A percentile compares a stretch with the other conserved stretches of the same genome.
phyloP scores from a whole-genome alignment of 192 early-diverging fungal genomes.

The Dissophora ornata region DNA sequence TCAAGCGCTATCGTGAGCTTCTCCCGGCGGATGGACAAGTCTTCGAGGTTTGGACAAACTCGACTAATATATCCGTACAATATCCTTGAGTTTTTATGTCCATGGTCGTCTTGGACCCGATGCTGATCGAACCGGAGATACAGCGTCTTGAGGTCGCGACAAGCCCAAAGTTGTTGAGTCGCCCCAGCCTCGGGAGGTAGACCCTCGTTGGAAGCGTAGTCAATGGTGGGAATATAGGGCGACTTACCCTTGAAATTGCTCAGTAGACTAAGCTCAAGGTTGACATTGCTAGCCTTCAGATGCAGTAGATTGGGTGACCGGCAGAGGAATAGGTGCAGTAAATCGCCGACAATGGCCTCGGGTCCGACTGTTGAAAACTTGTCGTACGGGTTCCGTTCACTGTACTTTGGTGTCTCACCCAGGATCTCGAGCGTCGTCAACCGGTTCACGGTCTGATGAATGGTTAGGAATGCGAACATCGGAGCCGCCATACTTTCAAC shows the following conservation, averaged over 20 bases:
- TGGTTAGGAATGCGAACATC: not conserved
- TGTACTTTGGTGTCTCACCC: not conserved
- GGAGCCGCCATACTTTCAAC: not conserved
- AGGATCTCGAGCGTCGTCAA: conserved; percentile 1
- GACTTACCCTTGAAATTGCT: not conserved
- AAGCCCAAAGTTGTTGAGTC: not conserved
- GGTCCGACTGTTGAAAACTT: not conserved
- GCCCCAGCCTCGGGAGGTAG: not conserved
- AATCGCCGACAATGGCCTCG: not conserved
- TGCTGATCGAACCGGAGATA: not conserved
- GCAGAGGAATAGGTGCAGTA: not conserved
- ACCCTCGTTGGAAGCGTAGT: not conserved
- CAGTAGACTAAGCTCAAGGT: not conserved
- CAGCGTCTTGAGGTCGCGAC: not conserved
- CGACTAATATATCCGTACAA: conserved; percentile 8
- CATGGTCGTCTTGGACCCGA: not conserved
- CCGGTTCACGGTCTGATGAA: too few relatives aligned
- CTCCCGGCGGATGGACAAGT: not conserved
- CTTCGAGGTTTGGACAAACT: conserved; percentile 1
- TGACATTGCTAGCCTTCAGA: not conserved
- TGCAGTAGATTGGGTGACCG: not conserved
- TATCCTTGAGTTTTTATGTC: not conserved
- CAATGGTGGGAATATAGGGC: too few relatives aligned
- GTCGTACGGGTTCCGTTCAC: not conserved
- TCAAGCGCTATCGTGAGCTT: not conserved